Percentiles rank a stretch among this genome's conserved stretches.
These are phyloP conservation scores for Heterobasidion occidentale DNA, from an alignment of 1,284 basidiomycete genomes.

Conservation along the genomic window DNA sequence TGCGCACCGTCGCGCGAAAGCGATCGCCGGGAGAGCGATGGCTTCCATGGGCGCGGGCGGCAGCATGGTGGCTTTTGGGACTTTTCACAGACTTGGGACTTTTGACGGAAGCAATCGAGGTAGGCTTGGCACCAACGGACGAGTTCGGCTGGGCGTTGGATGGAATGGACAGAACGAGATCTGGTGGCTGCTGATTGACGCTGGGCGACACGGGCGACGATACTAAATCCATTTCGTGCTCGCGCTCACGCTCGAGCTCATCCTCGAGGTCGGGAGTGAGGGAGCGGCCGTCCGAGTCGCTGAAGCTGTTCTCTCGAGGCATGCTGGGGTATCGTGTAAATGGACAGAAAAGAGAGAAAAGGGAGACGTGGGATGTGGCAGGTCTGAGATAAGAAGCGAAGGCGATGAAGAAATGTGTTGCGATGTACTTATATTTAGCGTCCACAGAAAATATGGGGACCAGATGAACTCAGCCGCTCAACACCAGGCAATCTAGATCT, in stretches of 20 bases:
- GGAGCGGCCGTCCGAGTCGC: slow-evolving; percentile 49
- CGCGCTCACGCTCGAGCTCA: slow-evolving; percentile 18
- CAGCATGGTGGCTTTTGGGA: background rate
- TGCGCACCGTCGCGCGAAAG: slow-evolving; percentile 43
- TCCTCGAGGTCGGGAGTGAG: slow-evolving; percentile 46
- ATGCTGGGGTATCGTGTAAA: slow-evolving; percentile 15
- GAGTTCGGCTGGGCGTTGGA: background rate
- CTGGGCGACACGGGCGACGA: background rate
- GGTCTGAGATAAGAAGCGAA: background rate
- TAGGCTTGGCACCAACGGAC: background rate
- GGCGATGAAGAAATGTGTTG: too few relatives aligned
- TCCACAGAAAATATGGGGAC: too few relatives aligned
- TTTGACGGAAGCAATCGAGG: background rate
- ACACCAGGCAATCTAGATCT: too few relatives aligned
- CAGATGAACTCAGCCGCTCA: too few relatives aligned
- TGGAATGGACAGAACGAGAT: background rate
- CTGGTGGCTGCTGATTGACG: background rate
- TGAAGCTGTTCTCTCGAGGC: slow-evolving; percentile 54
- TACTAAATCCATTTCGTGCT: background rate
- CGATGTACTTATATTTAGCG: too few relatives aligned
- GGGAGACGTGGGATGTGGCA: background rate
- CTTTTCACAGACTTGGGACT: background rate
- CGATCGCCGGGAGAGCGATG: slow-evolving; percentile 30
- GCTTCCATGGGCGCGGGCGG: slow-evolving; percentile 1
- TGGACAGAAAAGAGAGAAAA: background rate